Evolutionary conservation across 306 rosid genomes (phyloP).

Genomic region (Canavalia gladiata): DNA sequence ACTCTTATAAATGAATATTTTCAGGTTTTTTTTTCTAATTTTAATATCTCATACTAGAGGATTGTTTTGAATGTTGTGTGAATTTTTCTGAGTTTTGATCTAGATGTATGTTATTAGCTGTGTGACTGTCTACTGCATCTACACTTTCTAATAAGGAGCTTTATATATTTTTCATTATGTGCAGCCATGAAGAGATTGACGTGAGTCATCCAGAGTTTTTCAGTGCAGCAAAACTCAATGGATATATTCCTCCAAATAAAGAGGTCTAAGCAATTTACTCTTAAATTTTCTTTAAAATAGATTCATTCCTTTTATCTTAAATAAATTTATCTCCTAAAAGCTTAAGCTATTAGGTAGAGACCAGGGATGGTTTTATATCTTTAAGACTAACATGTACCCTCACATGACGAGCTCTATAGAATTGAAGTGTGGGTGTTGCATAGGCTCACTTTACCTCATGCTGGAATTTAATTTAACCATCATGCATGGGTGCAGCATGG

Average conservation of each 20-base stretch:
- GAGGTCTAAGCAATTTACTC: conserved; percentile 65
- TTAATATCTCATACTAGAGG: conserved; percentile 17
- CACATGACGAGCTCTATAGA: not conserved
- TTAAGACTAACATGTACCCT: conserved; percentile 4
- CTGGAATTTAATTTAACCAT: not conserved
- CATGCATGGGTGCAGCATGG: not conserved
- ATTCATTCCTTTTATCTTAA: conserved; percentile 36
- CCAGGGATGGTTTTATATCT: not conserved
- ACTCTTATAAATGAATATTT: conserved; percentile 11
- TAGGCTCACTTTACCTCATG: not conserved
- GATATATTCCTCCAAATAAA: conserved; percentile 89
- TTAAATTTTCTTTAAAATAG: conserved; percentile 39
- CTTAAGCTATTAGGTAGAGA: conserved; percentile 28
- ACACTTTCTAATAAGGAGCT: not conserved
- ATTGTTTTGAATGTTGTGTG: not conserved
- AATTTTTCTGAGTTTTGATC: not conserved
- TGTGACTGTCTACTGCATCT: not conserved
- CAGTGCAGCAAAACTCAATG: conserved; percentile 80
- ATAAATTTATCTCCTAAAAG: conserved; percentile 30
- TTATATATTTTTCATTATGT: conserved; percentile 43
- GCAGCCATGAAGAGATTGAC: conserved; percentile 98
- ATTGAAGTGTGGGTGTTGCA: not conserved
- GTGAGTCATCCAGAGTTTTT: conserved; percentile 98
- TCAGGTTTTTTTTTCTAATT: conserved; percentile 24
- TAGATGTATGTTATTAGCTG: not conserved